phyloP scores from a whole-genome alignment of 1,139 yeast species.

The Magnusiomyces ingens region DNA sequence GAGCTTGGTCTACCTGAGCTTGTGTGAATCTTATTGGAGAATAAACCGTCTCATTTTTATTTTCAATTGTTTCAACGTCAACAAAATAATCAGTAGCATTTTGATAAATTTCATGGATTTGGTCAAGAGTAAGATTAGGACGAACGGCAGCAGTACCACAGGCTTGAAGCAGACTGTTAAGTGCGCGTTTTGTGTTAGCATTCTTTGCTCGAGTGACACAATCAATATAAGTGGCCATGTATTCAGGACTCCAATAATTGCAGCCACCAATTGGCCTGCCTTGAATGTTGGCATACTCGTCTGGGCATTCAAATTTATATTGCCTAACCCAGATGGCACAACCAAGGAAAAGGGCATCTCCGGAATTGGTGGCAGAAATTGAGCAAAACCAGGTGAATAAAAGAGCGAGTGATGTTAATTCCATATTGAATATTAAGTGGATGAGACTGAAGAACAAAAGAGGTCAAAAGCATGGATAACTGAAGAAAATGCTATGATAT shows the following conservation, averaged over 20 bases:
- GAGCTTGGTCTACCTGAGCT: neutral
- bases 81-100: constrained; percentile 6
- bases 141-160: neutral
- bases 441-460: too few relatives aligned
- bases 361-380: neutral
- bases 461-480: too few relatives aligned
- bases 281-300: neutral
- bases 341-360: neutral
- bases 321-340: neutral
- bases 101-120: neutral
- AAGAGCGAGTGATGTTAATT: neutral
- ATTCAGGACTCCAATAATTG: constrained; percentile 7
- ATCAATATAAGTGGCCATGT: constrained; percentile 11
- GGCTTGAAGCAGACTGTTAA: neutral
- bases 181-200: constrained; percentile 3
- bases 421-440: too few relatives aligned
- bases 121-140: neutral
- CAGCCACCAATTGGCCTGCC: neutral
- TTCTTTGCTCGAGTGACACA: constrained; percentile 5
- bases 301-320: neutral
- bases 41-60: neutral
- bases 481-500: too few relatives aligned
- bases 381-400: neutral
- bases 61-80: neutral
- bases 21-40: constrained; percentile 4